Base-by-base conservation (phyloP, 169 alveolate genomes). In the Eimeria acervulina region DNA sequence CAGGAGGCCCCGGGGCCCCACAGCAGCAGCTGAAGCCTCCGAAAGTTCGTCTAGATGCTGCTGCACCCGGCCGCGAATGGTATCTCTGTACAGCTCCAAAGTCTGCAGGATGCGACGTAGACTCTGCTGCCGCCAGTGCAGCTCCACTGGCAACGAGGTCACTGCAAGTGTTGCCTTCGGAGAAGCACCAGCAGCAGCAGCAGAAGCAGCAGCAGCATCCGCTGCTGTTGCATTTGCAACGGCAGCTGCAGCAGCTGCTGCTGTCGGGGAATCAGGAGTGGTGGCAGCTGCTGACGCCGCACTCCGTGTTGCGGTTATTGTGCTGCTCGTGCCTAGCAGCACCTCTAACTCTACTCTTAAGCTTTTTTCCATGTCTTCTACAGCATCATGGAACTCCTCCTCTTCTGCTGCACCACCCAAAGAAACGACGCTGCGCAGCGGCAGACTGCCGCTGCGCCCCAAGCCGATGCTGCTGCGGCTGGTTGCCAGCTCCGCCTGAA, bases 311-410 rank as follows among this genome's bases (percentile, higher is more conserved):
- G 84, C 84, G 19, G 66, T 17, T 68, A 85, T 42, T 80, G 44
- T 26, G 55, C 28, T 88, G 12, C 90, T 26, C 26, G 81, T 52
- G 61, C 96, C 96, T 28, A 93, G 36, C 70, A 89, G 80, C 61
- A 76, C 72, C 51, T 68, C 55, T 85, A 93, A 13, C 52, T 95
- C 97, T 38, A 96, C 96, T 36, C 96, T 95, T 21, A 96, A 70
- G 51, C 96, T 83, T 72, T 96, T 84, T 81, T 97, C 97, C 33
- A 88, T 94, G 91, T 95, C 97, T 66, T 97, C 96, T 47, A 97
- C 90, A n/a, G 98, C 97, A 76, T 96, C 97, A 59, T 97, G 96
- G 28, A 97, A 97, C 74, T 95, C 96, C 52, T 80, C 97, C 68
- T 81, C 95, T 66, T 97, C 97, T 23, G 47, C 83, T 59, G 80